Percentiles rank a stretch among this genome's conserved stretches.
Evolutionary conservation across 176 grass and related monocot species (phyloP).

Genomic region (Oryza glaberrima): DNA sequence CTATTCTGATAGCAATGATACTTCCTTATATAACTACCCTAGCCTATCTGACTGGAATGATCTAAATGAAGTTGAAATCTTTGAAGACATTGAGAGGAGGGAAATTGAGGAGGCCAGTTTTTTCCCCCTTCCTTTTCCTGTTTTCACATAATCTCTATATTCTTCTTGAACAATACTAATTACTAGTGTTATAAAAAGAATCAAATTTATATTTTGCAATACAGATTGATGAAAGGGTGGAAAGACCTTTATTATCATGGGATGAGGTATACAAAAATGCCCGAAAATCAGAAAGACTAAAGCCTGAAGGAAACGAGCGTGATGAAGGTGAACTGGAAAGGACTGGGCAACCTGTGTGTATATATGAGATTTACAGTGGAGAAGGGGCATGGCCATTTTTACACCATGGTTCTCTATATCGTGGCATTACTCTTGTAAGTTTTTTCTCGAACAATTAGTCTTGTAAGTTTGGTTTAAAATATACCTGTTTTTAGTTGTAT

Average conservation of each 20-base stretch:
- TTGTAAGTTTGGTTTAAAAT: conserved; percentile 60
- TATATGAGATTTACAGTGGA: conserved; percentile 93
- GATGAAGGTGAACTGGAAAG: conserved; percentile 96
- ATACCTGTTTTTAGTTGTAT: conserved; percentile 31
- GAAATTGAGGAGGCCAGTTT: conserved; percentile 86
- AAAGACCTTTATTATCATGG: conserved; percentile 83
- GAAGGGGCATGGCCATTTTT: conserved; percentile 84
- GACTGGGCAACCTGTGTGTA: conserved; percentile 80
- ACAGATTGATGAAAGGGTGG: conserved; percentile 92
- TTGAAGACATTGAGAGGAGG: conserved; percentile 75
- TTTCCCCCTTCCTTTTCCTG: not conserved
- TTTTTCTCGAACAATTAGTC: conserved; percentile 43
- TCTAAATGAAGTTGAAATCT: conserved; percentile 73
- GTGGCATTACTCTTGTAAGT: conserved; percentile 89
- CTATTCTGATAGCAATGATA: conserved; percentile 52
- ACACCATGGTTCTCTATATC: conserved; percentile 92
- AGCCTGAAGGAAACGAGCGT: conserved; percentile 73
- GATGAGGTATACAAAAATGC: conserved; percentile 90
- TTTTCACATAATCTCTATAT: conserved; percentile 19
- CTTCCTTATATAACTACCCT: conserved; percentile 65
- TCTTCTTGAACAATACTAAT: conserved; percentile 33
- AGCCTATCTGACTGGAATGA: conserved; percentile 76
- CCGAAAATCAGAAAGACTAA: conserved; percentile 84
- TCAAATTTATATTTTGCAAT: conserved; percentile 35
- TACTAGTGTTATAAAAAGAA: conserved; percentile 17